Conservation (phyloP, 1,139 yeast genomes). For the Taphrina sp. region DNA sequence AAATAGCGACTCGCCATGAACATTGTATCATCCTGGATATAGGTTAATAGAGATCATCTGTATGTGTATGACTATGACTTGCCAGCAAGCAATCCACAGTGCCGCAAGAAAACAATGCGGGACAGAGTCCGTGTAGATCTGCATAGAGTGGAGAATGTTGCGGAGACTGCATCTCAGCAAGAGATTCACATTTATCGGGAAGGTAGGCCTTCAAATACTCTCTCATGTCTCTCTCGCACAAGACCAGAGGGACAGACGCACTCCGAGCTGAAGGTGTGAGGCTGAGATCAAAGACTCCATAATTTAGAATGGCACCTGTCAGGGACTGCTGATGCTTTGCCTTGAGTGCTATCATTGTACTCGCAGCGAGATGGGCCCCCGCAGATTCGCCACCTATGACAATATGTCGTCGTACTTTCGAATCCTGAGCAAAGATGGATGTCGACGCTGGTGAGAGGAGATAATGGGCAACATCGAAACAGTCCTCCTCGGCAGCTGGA, state of each 20-base stretch:
- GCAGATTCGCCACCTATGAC: conserved; percentile 16
- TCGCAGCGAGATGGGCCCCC: conserved; percentile 9
- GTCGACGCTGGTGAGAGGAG: background rate
- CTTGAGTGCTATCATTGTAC: conserved; percentile 3
- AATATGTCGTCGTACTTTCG: background rate
- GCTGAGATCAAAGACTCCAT: conserved; percentile 8
- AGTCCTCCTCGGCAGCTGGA: conserved; percentile 9
- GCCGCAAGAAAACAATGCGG: conserved; percentile 12
- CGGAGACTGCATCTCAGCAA: background rate
- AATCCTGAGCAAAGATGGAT: background rate
- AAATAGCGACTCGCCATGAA: conserved; percentile 5
- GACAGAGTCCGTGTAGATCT: background rate
- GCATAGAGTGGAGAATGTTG: conserved; percentile 13
- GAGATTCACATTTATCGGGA: background rate
- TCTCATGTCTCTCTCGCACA: background rate
- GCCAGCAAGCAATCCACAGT: conserved; percentile 6
- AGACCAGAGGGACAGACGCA: conserved; percentile 10
- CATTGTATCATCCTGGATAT: conserved; percentile 4
- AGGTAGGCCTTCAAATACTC: conserved; percentile 4
- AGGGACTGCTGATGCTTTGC: background rate
- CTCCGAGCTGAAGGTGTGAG: conserved; percentile 4
- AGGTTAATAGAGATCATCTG: no score
- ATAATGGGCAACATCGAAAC: conserved; percentile 10
- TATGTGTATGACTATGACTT: no score
- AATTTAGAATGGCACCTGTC: background rate